Evolutionary conservation across 202 grass and related monocot species (phyloP).

Genomic region (Zizania palustris): DNA sequence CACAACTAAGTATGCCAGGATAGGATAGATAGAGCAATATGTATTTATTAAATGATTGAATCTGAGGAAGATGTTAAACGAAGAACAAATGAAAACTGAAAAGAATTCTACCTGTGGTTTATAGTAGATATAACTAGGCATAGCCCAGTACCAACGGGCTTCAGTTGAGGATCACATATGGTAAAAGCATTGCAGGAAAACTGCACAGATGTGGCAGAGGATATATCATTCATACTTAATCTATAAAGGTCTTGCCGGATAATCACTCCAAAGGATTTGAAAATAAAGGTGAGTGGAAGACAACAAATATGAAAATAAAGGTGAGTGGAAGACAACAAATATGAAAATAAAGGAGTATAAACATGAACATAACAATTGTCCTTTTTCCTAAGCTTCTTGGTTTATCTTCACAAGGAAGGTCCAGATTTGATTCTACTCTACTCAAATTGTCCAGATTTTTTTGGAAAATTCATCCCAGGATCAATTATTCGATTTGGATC

Average conservation of each 20-base stretch:
- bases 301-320: too few relatives aligned
- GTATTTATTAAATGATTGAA: constrained; percentile 33
- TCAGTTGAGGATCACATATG: constrained; percentile 92
- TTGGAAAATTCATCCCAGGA: neutral
- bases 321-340: too few relatives aligned
- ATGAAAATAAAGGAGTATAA: neutral
- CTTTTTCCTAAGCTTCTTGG: constrained; percentile 8
- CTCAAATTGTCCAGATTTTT: neutral
- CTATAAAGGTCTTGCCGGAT: constrained; percentile 31
- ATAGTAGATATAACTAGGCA: constrained; percentile 95
- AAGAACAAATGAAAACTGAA: constrained; percentile 32
- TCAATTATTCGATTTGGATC: constrained; percentile 12
- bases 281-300: neutral
- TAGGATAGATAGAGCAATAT: constrained; percentile 7
- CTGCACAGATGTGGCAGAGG: constrained; percentile 50
- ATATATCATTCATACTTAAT: constrained; percentile 46
- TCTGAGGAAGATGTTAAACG: constrained; percentile 27
- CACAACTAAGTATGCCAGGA: constrained; percentile 69
- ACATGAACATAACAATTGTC: neutral
- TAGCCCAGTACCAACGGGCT: constrained; percentile 80
- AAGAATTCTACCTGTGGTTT: constrained; percentile 79
- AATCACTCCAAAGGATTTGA: neutral
- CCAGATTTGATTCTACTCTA: neutral
- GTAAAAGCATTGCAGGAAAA: constrained; percentile 94
- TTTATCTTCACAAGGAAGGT: neutral